Evolutionary conservation across 2,329 filamentous ascomycete genomes (phyloP), one percentile per base, ranked within the genome.

Genomic region (Neoascochyta sp.): DNA sequence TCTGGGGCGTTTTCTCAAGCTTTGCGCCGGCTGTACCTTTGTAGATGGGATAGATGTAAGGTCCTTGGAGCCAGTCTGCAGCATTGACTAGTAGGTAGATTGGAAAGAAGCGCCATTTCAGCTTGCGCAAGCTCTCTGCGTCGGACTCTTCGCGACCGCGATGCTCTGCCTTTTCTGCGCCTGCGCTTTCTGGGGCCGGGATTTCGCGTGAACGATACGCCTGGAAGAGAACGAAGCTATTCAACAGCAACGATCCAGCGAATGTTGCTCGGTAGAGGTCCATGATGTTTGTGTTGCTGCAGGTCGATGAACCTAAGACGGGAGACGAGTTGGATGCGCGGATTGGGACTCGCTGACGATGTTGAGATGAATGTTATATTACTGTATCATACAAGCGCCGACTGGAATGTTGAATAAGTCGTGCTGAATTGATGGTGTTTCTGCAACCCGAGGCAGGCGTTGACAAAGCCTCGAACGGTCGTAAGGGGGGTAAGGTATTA

Each of bases 11-110:
- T n/a, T n/a, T n/a, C n/a, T n/a, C n/a, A n/a, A n/a, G n/a, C n/a
- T n/a, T 20, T 5, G 20, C 9, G 9, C 12, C 11, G 10, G 16
- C 30, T 41, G 9, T 24, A 55, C 55, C 67, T 53, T 69, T 72
- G 58, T 73, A 75, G 7, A 73, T 65, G 4, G 69, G 68, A 43
- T 74, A 74, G 22, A 73, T 68, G 29, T 72, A 69, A 4, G 70
- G 69, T 1, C 69, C 65, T 50, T 71, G 67, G 3, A 71, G 49
- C 67, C 68, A 71, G 41, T 70, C 68, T 11, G 68, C 65, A 17
- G 63, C 64, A 41, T 65, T 62, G 7, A 65, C 67, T 7, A 70
- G 50, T 7, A 60, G 47, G 29, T 69, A 70, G 6, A 67, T 66
- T n/a, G 60, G 53, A 32, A 70, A 65, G 52, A 67, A 70, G 10